Percentiles rank a stretch among this genome's conserved stretches.
Evolutionary conservation across 1,284 basidiomycete genomes (phyloP).

Genomic region (Xerocomus subilludens): DNA sequence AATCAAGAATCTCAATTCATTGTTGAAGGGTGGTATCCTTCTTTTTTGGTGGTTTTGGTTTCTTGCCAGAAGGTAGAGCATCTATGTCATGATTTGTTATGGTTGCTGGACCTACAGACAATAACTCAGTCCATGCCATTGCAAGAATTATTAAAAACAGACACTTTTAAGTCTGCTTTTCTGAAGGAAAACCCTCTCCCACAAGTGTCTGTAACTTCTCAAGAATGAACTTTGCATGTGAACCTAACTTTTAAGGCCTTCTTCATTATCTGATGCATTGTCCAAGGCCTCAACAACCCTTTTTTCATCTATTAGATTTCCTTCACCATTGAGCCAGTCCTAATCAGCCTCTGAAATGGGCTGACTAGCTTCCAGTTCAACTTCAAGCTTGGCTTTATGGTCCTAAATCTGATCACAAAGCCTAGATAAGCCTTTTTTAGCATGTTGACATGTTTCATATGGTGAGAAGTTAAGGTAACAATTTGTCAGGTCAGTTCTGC

Average conservation of each 20-base stretch:
- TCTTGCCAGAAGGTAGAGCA: too few species aligned
- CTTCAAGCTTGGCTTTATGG: background rate
- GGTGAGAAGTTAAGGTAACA: background rate
- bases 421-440: slow-evolving; percentile 19
- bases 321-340: slow-evolving; percentile 21
- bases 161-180: too few species aligned
- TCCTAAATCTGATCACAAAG: slow-evolving; percentile 14
- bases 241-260: background rate
- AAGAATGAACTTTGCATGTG: slow-evolving; percentile 2
- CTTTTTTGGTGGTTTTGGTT: too few species aligned
- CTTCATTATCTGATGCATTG: slow-evolving; percentile 18
- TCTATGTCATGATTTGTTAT: too few species aligned
- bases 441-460: slow-evolving; percentile 19
- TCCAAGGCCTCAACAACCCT: slow-evolving; percentile 9
- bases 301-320: slow-evolving; percentile 30
- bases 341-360: slow-evolving; percentile 15
- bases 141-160: too few species aligned
- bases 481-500: background rate
- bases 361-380: background rate
- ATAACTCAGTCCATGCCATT: too few species aligned
- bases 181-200: too few species aligned
- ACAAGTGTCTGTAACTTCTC: slow-evolving; percentile 14
- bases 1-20: slow-evolving; percentile 31
- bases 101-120: background rate
- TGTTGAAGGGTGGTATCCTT: slow-evolving; percentile 21